These are phyloP conservation scores for Rhizophora apiculata DNA, from an alignment of 345 rosid species.

Conservation along the genomic window DNA sequence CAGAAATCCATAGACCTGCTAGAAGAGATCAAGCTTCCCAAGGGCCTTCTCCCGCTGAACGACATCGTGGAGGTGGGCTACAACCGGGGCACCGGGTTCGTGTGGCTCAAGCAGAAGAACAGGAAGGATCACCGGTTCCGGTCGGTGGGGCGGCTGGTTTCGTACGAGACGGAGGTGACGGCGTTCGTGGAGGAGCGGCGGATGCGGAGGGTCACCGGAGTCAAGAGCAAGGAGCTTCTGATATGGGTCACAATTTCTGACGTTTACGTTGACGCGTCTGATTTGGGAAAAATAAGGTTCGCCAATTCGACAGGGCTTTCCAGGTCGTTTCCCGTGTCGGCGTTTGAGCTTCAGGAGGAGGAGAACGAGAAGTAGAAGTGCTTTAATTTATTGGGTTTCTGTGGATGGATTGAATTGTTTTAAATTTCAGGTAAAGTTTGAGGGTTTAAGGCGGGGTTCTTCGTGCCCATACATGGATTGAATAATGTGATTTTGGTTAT, in stretches of 20 bases:
- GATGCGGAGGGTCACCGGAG: slow-evolving; percentile 45
- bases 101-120: slow-evolving; percentile 58
- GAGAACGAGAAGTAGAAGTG: background rate
- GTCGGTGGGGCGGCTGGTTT: slow-evolving; percentile 34
- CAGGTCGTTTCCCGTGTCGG: slow-evolving; percentile 51
- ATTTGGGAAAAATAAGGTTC: slow-evolving; percentile 40
- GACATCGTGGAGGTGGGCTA: slow-evolving; percentile 51
- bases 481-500: too few relatives aligned
- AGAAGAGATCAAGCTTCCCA: slow-evolving; percentile 42
- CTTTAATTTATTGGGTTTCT: background rate
- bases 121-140: slow-evolving; percentile 39
- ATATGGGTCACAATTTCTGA: slow-evolving; percentile 58
- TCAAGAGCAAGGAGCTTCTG: slow-evolving; percentile 55
- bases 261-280: slow-evolving; percentile 34
- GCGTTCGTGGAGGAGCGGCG: slow-evolving; percentile 47
- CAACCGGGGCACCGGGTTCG: slow-evolving; percentile 50
- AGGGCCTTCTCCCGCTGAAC: slow-evolving; percentile 52
- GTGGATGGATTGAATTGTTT: background rate
- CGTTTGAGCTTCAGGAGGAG: slow-evolving; percentile 38
- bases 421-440: background rate
- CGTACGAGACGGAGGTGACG: slow-evolving; percentile 51
- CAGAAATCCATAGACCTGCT: slow-evolving; percentile 45
- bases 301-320: slow-evolving; percentile 45
- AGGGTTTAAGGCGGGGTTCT: too few relatives aligned
- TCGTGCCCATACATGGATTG: too few relatives aligned